Evolutionary conservation across 2,329 filamentous ascomycete genomes (phyloP), one percentile per base, ranked within the genome.

Genomic region (Trichoderma guizhouense): DNA sequence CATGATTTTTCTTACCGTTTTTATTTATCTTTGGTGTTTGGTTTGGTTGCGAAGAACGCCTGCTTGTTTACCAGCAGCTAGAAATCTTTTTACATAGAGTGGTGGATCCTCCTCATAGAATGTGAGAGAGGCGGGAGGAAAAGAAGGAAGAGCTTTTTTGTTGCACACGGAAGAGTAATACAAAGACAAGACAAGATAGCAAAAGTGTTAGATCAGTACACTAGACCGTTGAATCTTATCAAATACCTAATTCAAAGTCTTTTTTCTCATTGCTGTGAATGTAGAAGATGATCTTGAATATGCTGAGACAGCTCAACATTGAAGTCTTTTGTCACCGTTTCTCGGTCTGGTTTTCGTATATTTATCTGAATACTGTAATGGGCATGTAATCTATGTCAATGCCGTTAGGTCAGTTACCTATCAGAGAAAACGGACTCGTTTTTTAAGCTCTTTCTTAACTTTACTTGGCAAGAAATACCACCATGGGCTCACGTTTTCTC

Each of bases 21-120:
- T 34, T 51, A 21, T 69, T 60, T 36, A 47, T 28, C n/a, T 51
- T 14, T 7, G 21, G 60, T 43, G 18, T 53, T 34, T n/a, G 34
- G 34, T 43, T 43, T 14, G 53, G 36, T 51, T 53, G 66, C 18
- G 32, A 66, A 66, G 36, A 36, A 34, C 5, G 55, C 26, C 7
- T 62, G 28, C 28, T 69, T 69, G 15, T 7, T 53, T 61, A 43
- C 28, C 24, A n/a, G 57, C 66, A 62, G 57, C 65, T 69, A 28
- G 57, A 69, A 32, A 32, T 60, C 26, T 24, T 26, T 69, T 60
- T 61, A 26, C 51, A 69, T 69, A 69, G 66, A 69, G 66, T 11
- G 66, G 57, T 36, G 66, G 66, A 62, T 36, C 11, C 66, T 69
- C 57, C 39, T 69, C 66, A 62, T 34, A 69, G 66, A 69, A 69